Evolutionary conservation across 768 basidiomycete species (phyloP).

Genomic region (Leccinum sublutescens): DNA sequence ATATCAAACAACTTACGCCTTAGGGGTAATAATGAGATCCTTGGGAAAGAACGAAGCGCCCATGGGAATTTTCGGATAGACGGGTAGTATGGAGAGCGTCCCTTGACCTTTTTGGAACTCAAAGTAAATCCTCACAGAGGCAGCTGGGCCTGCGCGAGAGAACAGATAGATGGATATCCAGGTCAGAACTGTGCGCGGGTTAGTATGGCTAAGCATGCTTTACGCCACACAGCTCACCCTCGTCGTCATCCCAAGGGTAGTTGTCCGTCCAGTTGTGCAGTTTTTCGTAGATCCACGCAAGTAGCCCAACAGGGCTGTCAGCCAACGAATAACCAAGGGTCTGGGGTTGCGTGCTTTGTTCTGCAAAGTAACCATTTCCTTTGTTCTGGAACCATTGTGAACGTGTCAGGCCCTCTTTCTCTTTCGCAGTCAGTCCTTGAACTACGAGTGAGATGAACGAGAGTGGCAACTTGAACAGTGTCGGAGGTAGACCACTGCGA

Average conservation of each 20-base stretch:
- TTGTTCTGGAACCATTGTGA: conserved; percentile 13
- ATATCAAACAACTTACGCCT: conserved; percentile 32
- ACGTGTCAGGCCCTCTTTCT: conserved; percentile 25
- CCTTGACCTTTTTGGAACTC: conserved; percentile 31
- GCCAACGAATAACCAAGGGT: conserved; percentile 53
- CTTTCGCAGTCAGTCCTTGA: conserved; percentile 27
- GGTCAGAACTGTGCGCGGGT: conserved; percentile 43
- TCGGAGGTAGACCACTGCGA: conserved; percentile 26
- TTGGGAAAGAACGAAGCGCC: conserved; percentile 54
- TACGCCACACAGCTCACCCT: conserved; percentile 35
- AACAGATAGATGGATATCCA: conserved; percentile 63
- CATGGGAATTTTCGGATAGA: conserved; percentile 37
- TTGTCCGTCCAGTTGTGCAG: conserved; percentile 47
- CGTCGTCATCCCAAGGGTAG: conserved; percentile 59
- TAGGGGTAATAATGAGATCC: conserved; percentile 39
- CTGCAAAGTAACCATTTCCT: conserved; percentile 32
- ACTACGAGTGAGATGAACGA: conserved; percentile 29
- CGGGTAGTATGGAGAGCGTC: fast-evolving
- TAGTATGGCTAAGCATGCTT: not conserved
- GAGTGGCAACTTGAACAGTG: conserved; percentile 23
- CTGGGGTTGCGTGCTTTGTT: conserved; percentile 46
- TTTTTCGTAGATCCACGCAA: conserved; percentile 57
- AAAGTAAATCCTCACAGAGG: conserved; percentile 58
- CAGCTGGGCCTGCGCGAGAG: conserved; percentile 56
- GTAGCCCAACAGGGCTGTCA: conserved; percentile 56